Base-by-base conservation (phyloP, 1,284 basidiomycete genomes). In the Heterobasidion annosum region DNA sequence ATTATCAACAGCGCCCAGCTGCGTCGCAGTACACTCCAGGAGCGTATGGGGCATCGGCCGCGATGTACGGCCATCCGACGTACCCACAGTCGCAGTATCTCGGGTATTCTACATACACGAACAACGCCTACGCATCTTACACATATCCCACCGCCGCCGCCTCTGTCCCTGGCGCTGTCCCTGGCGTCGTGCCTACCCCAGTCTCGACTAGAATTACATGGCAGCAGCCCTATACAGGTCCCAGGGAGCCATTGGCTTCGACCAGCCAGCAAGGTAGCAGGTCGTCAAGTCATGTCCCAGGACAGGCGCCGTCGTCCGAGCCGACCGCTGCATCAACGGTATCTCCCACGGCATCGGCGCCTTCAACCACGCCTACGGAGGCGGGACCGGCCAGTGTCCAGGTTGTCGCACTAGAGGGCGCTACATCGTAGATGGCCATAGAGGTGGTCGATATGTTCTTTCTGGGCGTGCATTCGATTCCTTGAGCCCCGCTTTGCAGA, bases 211-310 rank as follows among this genome's bases (percentile, higher is more conserved):
- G 46, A 6, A 55, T 59, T n/a, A 51, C 53, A 33, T 60, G 55
- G 55, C 55, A 57, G 49, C 55, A 53, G 18, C 58, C 55, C n/a
- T 59, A 60, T 44, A 55, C 37, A 5, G 58, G 58, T 2, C 58
- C 57, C 3, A 37, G 48, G 45, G 51, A 32, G 33, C n/a, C n/a
- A 3, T 40, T 8, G 37, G 7, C 37, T 40, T n/a, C 37, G 37
- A 25, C 25, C 37, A 40, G 37, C n/a, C 37, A 25, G 5, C 25
- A 25, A 25, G 25, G 25, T 25, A 25, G 25, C 25, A 25, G 25
- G 25, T 40, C n/a, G 37, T 40, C 37, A 3, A 40, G 10, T 40
- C 37, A 40, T 12, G 37, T 5, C 4, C 10, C 37, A 10, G 37
- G 37, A 5, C 37, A 7, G 6, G 37, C 37, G 37, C 37, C 37